Conservation (phyloP, 2,329 filamentous ascomycete genomes). For the Xylariaceae sp. region DNA sequence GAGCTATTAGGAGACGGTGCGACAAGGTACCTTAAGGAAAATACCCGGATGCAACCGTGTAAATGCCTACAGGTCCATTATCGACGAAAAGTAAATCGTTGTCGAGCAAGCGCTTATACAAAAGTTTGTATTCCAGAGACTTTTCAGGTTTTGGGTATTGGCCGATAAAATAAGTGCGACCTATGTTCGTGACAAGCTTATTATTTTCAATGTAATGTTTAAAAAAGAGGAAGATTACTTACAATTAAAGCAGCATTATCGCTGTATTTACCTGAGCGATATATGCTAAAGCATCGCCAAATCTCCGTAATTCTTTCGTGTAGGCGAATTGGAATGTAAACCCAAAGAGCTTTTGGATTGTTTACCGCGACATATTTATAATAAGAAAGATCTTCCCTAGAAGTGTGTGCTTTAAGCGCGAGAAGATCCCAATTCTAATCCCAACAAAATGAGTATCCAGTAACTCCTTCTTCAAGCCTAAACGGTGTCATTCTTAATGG, state of each 20-base stretch:
- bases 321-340: slow-evolving; percentile 2
- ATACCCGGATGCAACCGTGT: not conserved
- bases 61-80: not conserved
- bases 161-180: not conserved
- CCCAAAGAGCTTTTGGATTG: not conserved
- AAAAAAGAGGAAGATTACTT: not conserved
- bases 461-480: not conserved
- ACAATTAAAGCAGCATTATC: not conserved
- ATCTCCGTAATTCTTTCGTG: slow-evolving; percentile 1
- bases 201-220: not conserved
- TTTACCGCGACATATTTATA: slow-evolving; percentile 2
- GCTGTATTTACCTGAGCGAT: too few species aligned
- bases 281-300: not conserved
- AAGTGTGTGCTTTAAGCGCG: not conserved
- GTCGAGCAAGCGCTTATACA: not conserved
- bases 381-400: slow-evolving; percentile 1
- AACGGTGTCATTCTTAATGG: slow-evolving; percentile 1
- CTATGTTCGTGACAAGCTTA: not conserved
- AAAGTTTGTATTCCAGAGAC: not conserved
- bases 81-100: not conserved
- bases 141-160: not conserved
- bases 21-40: not conserved
- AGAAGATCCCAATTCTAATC: not conserved
- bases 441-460: slow-evolving; percentile 9
- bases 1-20: not conserved